Evolutionary conservation across 352 stramenopile species (phyloP), one percentile per base, ranked within the genome.

Genomic region (Blastocystis sp.): DNA sequence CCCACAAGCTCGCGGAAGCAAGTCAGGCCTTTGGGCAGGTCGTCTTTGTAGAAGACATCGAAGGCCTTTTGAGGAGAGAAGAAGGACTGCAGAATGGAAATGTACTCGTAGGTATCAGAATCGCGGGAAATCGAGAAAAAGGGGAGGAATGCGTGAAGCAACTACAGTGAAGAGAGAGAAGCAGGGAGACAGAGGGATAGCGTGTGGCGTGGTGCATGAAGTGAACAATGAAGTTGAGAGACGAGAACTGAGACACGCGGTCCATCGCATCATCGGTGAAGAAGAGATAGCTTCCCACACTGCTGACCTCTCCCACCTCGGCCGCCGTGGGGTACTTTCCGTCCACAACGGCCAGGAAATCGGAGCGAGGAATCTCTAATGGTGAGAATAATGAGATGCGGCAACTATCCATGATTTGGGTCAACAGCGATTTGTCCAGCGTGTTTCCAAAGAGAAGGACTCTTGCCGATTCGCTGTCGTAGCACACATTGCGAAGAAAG

Each of bases 401-500:
- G 11, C 0, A 2, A 64, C 69, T 62, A 40, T 62, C 19, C 42
- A 79, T 79, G 19, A 79, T 64, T 11, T 10, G 34, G 63, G 17
- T 24, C 0, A 63, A 43, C 69, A 61, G 34, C 10, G 69, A 79
- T n/a, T 79, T 79, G 69, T 79, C 69, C 24, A 61, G 43, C 1
- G 28, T 19, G 48, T 79, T 28, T 21, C 38, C 28, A 63, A 79
- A 79, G 19, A 79, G 69, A 6, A 79, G 28, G 17, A 79, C 19
- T 4, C 69, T 40, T 3, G n/a, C 11, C 40, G 69, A 79, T 79
- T 79, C 69, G 6, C 38, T 54, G 52, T 79, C 69, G 38, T 79
- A 79, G 40, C 69, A 79, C 69, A 79, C 69, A 61, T 79, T 79
- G n/a, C 69, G 69, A 14, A 79, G 45, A 62, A 64, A 79, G 17